phyloP scores from a whole-genome alignment of 352 stramenopile genomes.

The Phytophthora capsici region DNA sequence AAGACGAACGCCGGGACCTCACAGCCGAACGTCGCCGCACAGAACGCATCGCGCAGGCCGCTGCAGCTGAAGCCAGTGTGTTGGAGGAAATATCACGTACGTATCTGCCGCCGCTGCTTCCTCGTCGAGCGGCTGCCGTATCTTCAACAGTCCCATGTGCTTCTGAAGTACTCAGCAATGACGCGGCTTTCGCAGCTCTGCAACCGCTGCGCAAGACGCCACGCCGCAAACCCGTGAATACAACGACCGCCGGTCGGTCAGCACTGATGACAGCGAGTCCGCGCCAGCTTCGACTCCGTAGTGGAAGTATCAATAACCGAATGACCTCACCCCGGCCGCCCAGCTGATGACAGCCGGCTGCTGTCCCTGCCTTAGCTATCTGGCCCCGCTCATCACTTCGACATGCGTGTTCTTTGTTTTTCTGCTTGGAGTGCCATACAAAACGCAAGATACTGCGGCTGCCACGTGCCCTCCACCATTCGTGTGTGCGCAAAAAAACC shows the following conservation, averaged over 20 bases:
- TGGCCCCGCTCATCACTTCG: constrained; percentile 8
- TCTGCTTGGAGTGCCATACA: constrained; percentile 26
- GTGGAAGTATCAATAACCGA: constrained; percentile 13
- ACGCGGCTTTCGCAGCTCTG: constrained; percentile 6
- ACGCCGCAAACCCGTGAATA: constrained; percentile 55
- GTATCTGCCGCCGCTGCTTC: constrained; percentile 44
- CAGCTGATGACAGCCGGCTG: neutral
- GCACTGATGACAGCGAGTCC: constrained; percentile 43
- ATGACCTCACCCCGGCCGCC: constrained; percentile 10
- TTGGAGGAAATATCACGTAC: constrained; percentile 50
- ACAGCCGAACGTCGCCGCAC: constrained; percentile 24
- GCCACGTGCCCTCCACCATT: constrained; percentile 6
- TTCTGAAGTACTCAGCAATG: neutral
- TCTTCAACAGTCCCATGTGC: neutral
- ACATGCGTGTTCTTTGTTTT: constrained; percentile 7
- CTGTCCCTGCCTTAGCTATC: constrained; percentile 5
- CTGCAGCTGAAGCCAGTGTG: constrained; percentile 35
- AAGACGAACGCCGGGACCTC: constrained; percentile 34
- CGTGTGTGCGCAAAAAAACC: too few species aligned
- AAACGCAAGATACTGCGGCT: constrained; percentile 8
- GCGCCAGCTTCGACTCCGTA: constrained; percentile 44
- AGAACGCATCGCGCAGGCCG: constrained; percentile 16
- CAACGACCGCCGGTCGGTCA: constrained; percentile 47
- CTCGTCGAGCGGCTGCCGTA: constrained; percentile 13
- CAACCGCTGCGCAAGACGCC: constrained; percentile 52